phyloP scores from a whole-genome alignment of 2,329 filamentous ascomycete species.

The Ceratocystis lukuohia region DNA sequence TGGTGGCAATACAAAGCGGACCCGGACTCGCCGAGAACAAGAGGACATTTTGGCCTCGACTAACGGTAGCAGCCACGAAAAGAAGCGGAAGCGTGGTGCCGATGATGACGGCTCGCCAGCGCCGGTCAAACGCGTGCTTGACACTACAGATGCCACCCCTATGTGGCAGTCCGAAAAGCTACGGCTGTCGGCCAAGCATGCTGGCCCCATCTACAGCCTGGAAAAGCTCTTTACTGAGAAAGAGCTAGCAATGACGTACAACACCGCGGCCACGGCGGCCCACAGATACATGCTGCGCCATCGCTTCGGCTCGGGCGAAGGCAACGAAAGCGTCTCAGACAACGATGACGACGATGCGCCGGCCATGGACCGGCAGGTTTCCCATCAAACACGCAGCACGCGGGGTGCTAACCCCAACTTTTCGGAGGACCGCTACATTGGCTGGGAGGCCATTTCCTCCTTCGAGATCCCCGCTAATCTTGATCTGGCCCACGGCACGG shows the following conservation, averaged over 20 bases:
- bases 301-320: slow-evolving; percentile 28
- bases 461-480: slow-evolving; percentile 47
- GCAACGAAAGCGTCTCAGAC: slow-evolving; percentile 39
- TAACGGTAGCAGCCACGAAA: slow-evolving; percentile 36
- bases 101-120: slow-evolving; percentile 52
- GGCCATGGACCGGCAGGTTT: slow-evolving; percentile 50
- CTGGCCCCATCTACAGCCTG: slow-evolving; percentile 49
- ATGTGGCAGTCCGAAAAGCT: slow-evolving; percentile 51
- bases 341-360: slow-evolving; percentile 41
- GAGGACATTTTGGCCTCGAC: slow-evolving; percentile 40
- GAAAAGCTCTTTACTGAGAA: slow-evolving; percentile 60
- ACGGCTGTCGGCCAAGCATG: slow-evolving; percentile 39
- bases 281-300: slow-evolving; percentile 49
- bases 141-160: slow-evolving; percentile 44
- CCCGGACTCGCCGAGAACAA: slow-evolving; percentile 45
- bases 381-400: slow-evolving; percentile 51
- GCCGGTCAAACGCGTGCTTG: slow-evolving; percentile 41
- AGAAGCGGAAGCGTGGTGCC: slow-evolving; percentile 46
- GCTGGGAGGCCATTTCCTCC: slow-evolving; percentile 46
- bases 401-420: slow-evolving; percentile 44
- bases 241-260: slow-evolving; percentile 53
- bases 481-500: slow-evolving; percentile 40
- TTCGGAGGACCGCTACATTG: slow-evolving; percentile 43
- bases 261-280: slow-evolving; percentile 46
- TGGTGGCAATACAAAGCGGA: slow-evolving; percentile 51